phyloP scores from a whole-genome alignment of 495 filamentous ascomycete genomes.

The Penicillium pancosmium region DNA sequence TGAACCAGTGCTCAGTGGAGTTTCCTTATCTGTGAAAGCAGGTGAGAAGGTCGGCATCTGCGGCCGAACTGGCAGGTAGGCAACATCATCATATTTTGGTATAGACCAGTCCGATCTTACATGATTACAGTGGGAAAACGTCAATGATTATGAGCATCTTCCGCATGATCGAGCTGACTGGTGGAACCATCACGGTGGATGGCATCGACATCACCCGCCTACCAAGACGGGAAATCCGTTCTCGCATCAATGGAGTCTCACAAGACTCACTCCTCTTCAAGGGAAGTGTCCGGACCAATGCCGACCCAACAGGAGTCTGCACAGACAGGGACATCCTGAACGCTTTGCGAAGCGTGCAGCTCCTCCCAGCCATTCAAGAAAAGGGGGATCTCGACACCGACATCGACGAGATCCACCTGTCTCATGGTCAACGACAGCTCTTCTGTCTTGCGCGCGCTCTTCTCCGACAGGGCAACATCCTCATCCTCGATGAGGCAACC shows the following conservation, averaged over 20 bases:
- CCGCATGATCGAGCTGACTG: constrained; percentile 51
- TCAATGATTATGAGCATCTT: constrained; percentile 56
- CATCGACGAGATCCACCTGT: constrained; percentile 54
- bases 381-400: constrained; percentile 55
- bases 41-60: constrained; percentile 63
- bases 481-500: constrained; percentile 56
- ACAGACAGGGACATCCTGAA: constrained; percentile 42
- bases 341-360: constrained; percentile 51
- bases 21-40: constrained; percentile 52
- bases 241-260: constrained; percentile 54
- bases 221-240: constrained; percentile 49
- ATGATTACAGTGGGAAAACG: constrained; percentile 45
- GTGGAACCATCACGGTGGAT: constrained; percentile 51
- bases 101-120: neutral
- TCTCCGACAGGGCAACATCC: constrained; percentile 48
- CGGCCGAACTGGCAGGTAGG: constrained; percentile 50
- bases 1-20: constrained; percentile 50
- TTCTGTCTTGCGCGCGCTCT: constrained; percentile 66
- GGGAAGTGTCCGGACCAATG: constrained; percentile 50
- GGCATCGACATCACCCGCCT: constrained; percentile 49
- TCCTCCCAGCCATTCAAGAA: constrained; percentile 51
- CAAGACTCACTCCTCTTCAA: constrained; percentile 60
- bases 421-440: constrained; percentile 65
- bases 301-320: constrained; percentile 41
- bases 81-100: neutral